Percentiles rank a stretch among this genome's conserved stretches.
Conservation (phyloP, 495 filamentous ascomycete genomes). For the Neurospora sp. region DNA sequence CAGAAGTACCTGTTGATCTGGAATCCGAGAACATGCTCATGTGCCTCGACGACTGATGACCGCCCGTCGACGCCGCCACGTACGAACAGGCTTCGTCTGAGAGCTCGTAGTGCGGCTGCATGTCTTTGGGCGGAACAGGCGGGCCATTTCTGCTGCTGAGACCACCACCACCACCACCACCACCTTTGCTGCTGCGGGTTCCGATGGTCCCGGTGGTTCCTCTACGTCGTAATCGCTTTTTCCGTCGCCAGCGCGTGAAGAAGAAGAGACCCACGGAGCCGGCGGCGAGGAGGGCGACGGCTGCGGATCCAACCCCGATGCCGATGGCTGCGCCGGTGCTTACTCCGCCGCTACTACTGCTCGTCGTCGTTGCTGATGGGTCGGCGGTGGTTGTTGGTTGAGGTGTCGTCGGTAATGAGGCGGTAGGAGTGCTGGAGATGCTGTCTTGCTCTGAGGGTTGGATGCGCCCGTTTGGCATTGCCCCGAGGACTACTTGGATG, state of each 20-base stretch:
- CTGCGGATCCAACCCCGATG: conserved; percentile 20
- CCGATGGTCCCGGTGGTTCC: background rate
- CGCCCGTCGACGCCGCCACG: background rate
- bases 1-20: background rate
- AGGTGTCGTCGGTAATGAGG: background rate
- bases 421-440: too few species aligned
- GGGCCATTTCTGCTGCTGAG: conserved; percentile 1
- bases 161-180: background rate
- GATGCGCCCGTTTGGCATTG: background rate
- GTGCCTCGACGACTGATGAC: background rate
- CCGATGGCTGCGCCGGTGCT: conserved; percentile 18
- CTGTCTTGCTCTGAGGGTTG: background rate
- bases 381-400: background rate
- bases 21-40: background rate
- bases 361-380: background rate
- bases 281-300: conserved; percentile 7
- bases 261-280: conserved; percentile 11
- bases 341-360: conserved; percentile 3
- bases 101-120: conserved; percentile 12
- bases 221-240: background rate
- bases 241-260: conserved; percentile 14
- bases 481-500: conserved; percentile 18
- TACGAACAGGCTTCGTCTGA: conserved; percentile 8
- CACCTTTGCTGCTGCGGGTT: background rate
- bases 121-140: conserved; percentile 20